phyloP scores from a whole-genome alignment of 139 green algal species.

The Chlamydomonas incerta region DNA sequence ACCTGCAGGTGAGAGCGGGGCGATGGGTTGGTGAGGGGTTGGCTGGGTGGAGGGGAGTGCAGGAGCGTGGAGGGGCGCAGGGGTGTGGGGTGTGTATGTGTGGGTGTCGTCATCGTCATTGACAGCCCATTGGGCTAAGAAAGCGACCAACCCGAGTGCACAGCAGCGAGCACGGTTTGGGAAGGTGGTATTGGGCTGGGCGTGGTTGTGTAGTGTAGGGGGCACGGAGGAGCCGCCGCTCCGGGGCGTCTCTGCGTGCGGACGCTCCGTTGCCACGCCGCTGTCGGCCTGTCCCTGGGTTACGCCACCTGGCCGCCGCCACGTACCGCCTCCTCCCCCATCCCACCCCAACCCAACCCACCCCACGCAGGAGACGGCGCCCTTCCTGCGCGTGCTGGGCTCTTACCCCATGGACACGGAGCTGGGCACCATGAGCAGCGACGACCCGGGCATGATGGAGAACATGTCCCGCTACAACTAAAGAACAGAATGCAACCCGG shows the following conservation, averaged over 20 bases:
- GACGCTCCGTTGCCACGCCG: too few species aligned
- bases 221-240: too few species aligned
- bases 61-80: neutral
- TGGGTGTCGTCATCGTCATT: too few species aligned
- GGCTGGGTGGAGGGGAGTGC: neutral
- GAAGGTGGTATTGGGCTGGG: too few species aligned
- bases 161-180: too few species aligned
- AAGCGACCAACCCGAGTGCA: too few species aligned
- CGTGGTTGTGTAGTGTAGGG: too few species aligned
- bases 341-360: neutral
- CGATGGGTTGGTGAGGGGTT: neutral
- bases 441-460: conserved; percentile 42
- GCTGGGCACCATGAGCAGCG: conserved; percentile 51
- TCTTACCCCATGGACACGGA: conserved; percentile 87
- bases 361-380: conserved; percentile 81
- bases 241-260: too few species aligned
- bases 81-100: neutral
- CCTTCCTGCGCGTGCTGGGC: conserved; percentile 95
- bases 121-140: too few species aligned
- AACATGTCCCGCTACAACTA: conserved; percentile 42
- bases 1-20: conserved; percentile 74
- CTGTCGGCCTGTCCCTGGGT: too few species aligned
- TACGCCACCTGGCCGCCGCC: neutral
- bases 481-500: too few species aligned
- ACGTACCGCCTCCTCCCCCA: neutral